Base-by-base conservation (phyloP, 768 basidiomycete species). In the Myochromella boudieri region DNA sequence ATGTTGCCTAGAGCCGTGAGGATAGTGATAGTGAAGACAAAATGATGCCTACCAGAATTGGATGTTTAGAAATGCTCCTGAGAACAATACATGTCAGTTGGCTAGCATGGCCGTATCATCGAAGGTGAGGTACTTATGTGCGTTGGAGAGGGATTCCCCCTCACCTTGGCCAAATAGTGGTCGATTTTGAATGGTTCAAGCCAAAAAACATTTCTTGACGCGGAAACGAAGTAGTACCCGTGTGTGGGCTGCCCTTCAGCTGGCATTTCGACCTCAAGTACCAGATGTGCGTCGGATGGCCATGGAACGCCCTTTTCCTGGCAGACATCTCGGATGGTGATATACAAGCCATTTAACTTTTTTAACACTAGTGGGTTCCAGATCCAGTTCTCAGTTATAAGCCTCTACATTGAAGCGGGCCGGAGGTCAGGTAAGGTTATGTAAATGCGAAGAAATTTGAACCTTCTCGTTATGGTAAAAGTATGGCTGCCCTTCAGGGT, bases 121-220 rank as follows among this genome's bases (percentile, higher is more conserved):
- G 20, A 15, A 31, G 9, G 4, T 32, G 6, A 3, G 48, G 18
- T 29, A 53, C 52, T 42, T 8, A 49, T 33, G 26, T 49, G 52
- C 11, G 48, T 38, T 6, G 41, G 37, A 2, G 36, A 36, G 1
- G 46, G 3, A 2, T 27, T 17, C 10, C 52, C 52, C 9, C 44
- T 49, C 17, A 53, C 18, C n/a, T 32, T 44, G 11, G 10, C 6
- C 18, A 49, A 2, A 26, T 11, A 28, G 1, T 1, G 0, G 8
- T 31, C 31, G 12, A 53, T 36, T 29, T 53, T 32, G 3, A 18
- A 33, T 9, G n/a, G 3, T 22, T 53, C 48, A 20, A 49, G 26
- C 52, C 52, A 53, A 29, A 52, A 52, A n/a, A 52, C n/a, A 10
- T 36, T 52, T 12, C 37, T 47, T 4, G 46, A 44, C 6, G 51